phyloP scores from a whole-genome alignment of 1,284 basidiomycete genomes.

The Hypsizygus ulmarius region DNA sequence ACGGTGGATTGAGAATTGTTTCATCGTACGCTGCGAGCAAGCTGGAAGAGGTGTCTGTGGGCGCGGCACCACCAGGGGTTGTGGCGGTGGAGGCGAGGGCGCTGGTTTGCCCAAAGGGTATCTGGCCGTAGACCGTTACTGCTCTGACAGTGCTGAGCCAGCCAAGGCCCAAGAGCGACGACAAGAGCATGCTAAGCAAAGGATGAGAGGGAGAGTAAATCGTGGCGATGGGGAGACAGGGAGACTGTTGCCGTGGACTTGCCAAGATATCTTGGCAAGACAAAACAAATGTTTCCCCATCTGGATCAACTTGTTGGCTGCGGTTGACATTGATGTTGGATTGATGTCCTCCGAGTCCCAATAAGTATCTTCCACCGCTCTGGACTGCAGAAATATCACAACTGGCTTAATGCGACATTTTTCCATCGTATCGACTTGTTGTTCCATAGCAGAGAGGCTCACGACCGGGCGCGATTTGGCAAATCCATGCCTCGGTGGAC shows the following conservation, averaged over 20 bases:
- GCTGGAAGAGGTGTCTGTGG: neutral
- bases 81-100: conserved; percentile 26
- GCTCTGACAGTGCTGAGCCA: conserved; percentile 14
- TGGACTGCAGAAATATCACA: too few species aligned
- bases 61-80: conserved; percentile 16
- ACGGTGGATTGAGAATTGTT: conserved; percentile 43
- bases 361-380: too few species aligned
- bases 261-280: conserved; percentile 2
- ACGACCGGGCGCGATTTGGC: too few species aligned
- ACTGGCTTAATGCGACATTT: too few species aligned
- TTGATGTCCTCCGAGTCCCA: too few species aligned
- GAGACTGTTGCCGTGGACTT: neutral
- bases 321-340: too few species aligned
- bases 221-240: neutral
- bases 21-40: conserved; percentile 42
- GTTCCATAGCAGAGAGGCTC: too few species aligned
- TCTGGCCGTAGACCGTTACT: conserved; percentile 35
- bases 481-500: too few species aligned
- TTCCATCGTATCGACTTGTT: too few species aligned
- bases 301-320: too few species aligned
- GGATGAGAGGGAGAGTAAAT: neutral
- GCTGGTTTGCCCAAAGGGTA: conserved; percentile 20
- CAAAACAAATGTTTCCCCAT: conserved; percentile 1
- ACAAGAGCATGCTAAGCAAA: conserved; percentile 2
- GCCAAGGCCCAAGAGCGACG: conserved; percentile 4